A percentile compares a stretch with the other conserved stretches of the same genome.
Evolutionary conservation across 2,329 filamentous ascomycete genomes (phyloP).

Genomic region (Hymenoscyphus scutula): DNA sequence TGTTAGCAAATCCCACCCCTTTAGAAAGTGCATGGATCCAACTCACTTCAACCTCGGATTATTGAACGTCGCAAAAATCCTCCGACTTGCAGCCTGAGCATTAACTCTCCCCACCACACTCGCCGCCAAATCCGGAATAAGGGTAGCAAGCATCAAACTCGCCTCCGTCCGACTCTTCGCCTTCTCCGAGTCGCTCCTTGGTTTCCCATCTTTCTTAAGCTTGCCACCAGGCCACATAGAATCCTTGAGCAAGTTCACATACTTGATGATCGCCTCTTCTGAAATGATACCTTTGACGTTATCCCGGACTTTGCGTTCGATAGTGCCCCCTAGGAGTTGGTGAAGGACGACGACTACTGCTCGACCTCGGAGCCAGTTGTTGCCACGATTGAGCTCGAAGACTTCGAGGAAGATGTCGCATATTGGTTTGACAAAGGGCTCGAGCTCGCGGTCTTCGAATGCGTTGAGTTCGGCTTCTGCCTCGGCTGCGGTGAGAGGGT

Average conservation of each 20-base stretch:
- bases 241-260: conserved; percentile 70
- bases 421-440: conserved; percentile 97
- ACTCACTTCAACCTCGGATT: conserved; percentile 86
- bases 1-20: conserved; percentile 14
- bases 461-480: conserved; percentile 92
- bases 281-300: conserved; percentile 70
- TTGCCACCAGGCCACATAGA: conserved; percentile 78
- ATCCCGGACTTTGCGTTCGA: conserved; percentile 92
- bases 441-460: conserved; percentile 83
- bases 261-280: conserved; percentile 75
- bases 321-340: conserved; percentile 90
- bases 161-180: conserved; percentile 81
- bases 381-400: conserved; percentile 91
- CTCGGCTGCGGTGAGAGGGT: conserved; percentile 59
- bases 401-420: conserved; percentile 96
- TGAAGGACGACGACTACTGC: conserved; percentile 96
- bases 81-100: conserved; percentile 83
- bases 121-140: conserved; percentile 86
- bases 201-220: conserved; percentile 46
- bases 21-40: conserved; percentile 4
- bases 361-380: conserved; percentile 94
- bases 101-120: conserved; percentile 92
- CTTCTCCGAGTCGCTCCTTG: conserved; percentile 70
- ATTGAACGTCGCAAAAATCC: conserved; percentile 87
- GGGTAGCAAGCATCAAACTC: conserved; percentile 80